phyloP scores from a whole-genome alignment of 345 rosid species.

The Lagerstroemia speciosa region DNA sequence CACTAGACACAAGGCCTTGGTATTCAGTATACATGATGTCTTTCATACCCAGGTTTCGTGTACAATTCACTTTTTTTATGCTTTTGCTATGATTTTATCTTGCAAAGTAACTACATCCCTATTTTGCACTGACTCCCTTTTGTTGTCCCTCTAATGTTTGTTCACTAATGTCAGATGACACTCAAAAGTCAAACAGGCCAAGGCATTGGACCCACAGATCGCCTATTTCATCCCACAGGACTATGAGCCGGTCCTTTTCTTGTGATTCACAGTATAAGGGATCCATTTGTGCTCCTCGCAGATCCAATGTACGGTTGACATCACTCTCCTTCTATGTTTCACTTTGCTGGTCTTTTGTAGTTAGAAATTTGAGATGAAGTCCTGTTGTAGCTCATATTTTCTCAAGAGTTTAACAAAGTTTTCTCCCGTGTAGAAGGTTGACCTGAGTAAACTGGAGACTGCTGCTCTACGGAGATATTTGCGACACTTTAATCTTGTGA shows the following conservation, averaged over 20 bases:
- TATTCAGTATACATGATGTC: not conserved
- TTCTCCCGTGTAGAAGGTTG: constrained; percentile 51
- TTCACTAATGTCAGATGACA: constrained; percentile 63
- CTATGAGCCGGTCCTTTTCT: constrained; percentile 59
- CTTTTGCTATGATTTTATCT: not conserved
- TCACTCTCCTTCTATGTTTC: not conserved
- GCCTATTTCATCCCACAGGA: constrained; percentile 63
- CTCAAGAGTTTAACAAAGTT: not conserved
- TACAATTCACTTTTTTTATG: not conserved
- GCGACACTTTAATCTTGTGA: constrained; percentile 89
- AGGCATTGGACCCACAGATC: constrained; percentile 64
- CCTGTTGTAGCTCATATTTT: not conserved
- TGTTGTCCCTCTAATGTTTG: constrained; percentile 14
- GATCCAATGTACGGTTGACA: constrained; percentile 36
- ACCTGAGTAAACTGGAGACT: constrained; percentile 87
- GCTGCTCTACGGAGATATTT: constrained; percentile 78
- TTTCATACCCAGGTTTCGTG: too few relatives aligned
- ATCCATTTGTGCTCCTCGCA: constrained; percentile 44
- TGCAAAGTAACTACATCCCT: not conserved
- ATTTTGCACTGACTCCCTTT: not conserved
- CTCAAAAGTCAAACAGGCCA: constrained; percentile 74
- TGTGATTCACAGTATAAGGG: constrained; percentile 78
- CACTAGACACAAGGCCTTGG: not conserved
- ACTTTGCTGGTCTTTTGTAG: not conserved
- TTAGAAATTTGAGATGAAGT: not conserved